Conservation (phyloP, 768 basidiomycete genomes). For the Phaeolepiota aurea region DNA sequence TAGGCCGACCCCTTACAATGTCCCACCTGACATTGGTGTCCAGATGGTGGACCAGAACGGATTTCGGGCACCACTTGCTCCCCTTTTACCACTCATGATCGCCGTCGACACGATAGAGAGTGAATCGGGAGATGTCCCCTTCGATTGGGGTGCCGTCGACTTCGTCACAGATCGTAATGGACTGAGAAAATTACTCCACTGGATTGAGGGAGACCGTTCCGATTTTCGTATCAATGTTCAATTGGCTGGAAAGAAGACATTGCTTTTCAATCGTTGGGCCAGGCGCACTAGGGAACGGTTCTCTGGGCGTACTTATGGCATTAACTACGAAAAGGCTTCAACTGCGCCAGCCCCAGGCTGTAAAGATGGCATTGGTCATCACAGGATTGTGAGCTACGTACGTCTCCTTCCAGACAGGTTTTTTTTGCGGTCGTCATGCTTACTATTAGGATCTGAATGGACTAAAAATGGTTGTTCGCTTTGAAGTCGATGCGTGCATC, state of each 20-base stretch:
- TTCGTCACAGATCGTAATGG: slow-evolving; percentile 60
- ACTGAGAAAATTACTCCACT: slow-evolving; percentile 54
- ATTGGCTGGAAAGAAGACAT: slow-evolving; percentile 46
- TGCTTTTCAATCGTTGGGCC: slow-evolving; percentile 58
- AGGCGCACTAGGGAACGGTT: slow-evolving; percentile 23
- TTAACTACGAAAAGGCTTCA: slow-evolving; percentile 52
- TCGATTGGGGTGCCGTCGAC: slow-evolving; percentile 35
- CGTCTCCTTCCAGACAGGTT: no score
- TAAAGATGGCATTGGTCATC: slow-evolving; percentile 44
- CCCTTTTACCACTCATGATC: slow-evolving; percentile 46
- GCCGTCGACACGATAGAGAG: slow-evolving; percentile 39
- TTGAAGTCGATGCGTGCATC: slow-evolving; percentile 45
- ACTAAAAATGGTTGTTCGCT: slow-evolving; percentile 50
- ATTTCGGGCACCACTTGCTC: slow-evolving; percentile 26
- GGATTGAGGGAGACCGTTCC: slow-evolving; percentile 30
- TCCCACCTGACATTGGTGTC: slow-evolving; percentile 44
- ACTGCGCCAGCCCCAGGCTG: slow-evolving; percentile 42
- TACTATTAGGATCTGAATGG: slow-evolving; percentile 43
- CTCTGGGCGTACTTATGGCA: slow-evolving; percentile 39
- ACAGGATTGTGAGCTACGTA: slow-evolving; percentile 58
- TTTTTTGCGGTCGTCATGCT: no score
- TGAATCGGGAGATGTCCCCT: slow-evolving; percentile 20
- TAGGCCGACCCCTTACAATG: slow-evolving; percentile 37
- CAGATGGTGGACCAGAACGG: slow-evolving; percentile 53
- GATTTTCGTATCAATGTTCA: slow-evolving; percentile 70